Conservation (phyloP, 2,329 filamentous ascomycete genomes). For the Calonectria crousiana region DNA sequence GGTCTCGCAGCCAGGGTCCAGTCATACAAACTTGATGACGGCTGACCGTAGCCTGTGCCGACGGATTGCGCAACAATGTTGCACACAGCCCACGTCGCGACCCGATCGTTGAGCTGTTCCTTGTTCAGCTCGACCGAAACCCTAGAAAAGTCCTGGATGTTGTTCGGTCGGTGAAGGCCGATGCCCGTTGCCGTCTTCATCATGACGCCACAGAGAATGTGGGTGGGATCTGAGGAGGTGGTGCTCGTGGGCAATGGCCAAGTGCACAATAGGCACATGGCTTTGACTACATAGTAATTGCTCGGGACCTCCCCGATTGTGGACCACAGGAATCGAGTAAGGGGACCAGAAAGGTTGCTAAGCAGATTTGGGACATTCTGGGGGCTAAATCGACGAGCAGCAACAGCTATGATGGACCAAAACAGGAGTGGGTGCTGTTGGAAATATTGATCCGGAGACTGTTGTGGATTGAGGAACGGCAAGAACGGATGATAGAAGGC, state of each 20-base stretch:
- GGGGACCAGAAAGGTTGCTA: conserved; percentile 73
- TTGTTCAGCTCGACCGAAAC: conserved; percentile 81
- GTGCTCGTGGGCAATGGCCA: conserved; percentile 89
- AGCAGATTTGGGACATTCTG: conserved; percentile 71
- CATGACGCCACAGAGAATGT: conserved; percentile 85
- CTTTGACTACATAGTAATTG: conserved; percentile 85
- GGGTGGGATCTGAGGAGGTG: conserved; percentile 83
- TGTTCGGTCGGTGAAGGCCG: conserved; percentile 82
- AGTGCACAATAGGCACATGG: conserved; percentile 81
- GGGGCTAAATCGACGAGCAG: conserved; percentile 75
- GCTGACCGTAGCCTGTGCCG: conserved; percentile 86
- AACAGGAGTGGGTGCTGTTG: conserved; percentile 85
- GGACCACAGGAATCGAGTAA: conserved; percentile 80
- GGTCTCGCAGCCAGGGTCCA: conserved; percentile 76
- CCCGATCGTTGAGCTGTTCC: conserved; percentile 82
- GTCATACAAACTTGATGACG: conserved; percentile 81
- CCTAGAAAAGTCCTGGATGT: conserved; percentile 86
- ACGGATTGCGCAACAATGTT: conserved; percentile 87
- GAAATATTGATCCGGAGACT: conserved; percentile 79
- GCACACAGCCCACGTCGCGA: conserved; percentile 86
- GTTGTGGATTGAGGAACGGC: conserved; percentile 77
- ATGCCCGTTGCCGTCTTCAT: conserved; percentile 90
- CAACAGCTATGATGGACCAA: conserved; percentile 84
- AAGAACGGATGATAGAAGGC: conserved; percentile 81
- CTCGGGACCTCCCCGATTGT: conserved; percentile 83